Percentiles rank a stretch among this genome's conserved stretches.
phyloP scores from a whole-genome alignment of 768 basidiomycete genomes.

The Lanmaoa pseudosensibilis region DNA sequence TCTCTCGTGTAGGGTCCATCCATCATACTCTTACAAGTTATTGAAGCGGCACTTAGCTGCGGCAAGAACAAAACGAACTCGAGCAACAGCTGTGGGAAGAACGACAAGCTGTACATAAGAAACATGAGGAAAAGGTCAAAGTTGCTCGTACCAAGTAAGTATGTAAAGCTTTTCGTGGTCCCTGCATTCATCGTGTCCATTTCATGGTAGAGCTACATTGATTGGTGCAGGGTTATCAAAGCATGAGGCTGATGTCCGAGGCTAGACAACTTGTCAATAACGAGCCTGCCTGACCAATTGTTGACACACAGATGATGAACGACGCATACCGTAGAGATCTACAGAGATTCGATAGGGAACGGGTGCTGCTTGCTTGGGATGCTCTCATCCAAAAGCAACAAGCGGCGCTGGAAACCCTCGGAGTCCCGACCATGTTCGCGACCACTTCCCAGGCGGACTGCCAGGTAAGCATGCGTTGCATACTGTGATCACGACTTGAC shows the following conservation, averaged over 20 bases:
- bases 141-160: conserved; percentile 65
- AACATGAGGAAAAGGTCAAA: conserved; percentile 72
- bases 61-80: conserved; percentile 65
- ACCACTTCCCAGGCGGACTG: conserved; percentile 48
- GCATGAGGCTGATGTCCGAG: conserved; percentile 52
- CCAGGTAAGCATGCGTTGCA: conserved; percentile 47
- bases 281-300: conserved; percentile 13
- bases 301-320: conserved; percentile 55
- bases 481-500: neutral
- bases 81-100: conserved; percentile 72
- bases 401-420: conserved; percentile 52
- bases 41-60: conserved; percentile 48
- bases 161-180: neutral
- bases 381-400: conserved; percentile 73
- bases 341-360: conserved; percentile 64
- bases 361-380: conserved; percentile 75
- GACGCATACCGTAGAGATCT: conserved; percentile 66
- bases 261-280: conserved; percentile 5
- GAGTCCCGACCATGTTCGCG: conserved; percentile 72
- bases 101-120: conserved; percentile 56
- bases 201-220: conserved; percentile 55
- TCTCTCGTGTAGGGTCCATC: conserved; percentile 50
- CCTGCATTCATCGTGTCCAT: conserved; percentile 2
- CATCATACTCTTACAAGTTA: conserved; percentile 3
- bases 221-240: conserved; percentile 65